Evolutionary conservation across 345 rosid genomes (phyloP), one percentile per base, ranked within the genome.

Genomic region (Toxicodendron radicans): DNA sequence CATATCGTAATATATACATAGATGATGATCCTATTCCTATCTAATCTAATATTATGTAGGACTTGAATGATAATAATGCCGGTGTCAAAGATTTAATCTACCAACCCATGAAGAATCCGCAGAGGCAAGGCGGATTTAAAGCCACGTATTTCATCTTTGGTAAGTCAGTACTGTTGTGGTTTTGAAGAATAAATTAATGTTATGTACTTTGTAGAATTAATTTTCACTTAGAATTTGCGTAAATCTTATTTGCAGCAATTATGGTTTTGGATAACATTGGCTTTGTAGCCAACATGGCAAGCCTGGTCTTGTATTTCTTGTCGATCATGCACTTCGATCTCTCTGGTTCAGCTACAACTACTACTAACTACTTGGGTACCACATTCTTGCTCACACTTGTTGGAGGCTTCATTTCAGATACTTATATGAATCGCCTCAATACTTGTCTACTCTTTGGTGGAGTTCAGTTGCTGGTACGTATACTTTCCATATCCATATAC

Each of bases 221-320:
- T 38, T 38, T 38, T 5, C 43, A 38, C 35, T 41, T 8, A 23
- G 21, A 27, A 17, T n/a, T 56, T 24, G 12, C 0, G 23, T 58
- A 7, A 38, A 38, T 38, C n/a, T 7, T 32, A 23, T 46, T 60
- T n/a, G 46, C 78, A 76, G 83, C 64, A 16, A 80, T 76, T 74
- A 80, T 80, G 75, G 27, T 70, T 41, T 66, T 80, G 58, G 83
- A 80, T 59, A 80, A 73, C 80, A 73, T 80, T 20, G 80, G 83
- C 10, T 76, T 80, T 52, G 83, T 80, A 61, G 83, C 80, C 13
- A 80, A 76, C 75, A 76, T 80, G 78, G 72, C 51, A 24, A 76
- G 80, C 77, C 13, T 80, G 68, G 77, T 80, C 6, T 57, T 76
- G 54, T 76, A 80, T 69, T 73, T 80, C 80, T 62, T 73, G 69